Evolutionary conservation across 805 yeast species (phyloP).

Genomic region (Spathaspora passalidarum): DNA sequence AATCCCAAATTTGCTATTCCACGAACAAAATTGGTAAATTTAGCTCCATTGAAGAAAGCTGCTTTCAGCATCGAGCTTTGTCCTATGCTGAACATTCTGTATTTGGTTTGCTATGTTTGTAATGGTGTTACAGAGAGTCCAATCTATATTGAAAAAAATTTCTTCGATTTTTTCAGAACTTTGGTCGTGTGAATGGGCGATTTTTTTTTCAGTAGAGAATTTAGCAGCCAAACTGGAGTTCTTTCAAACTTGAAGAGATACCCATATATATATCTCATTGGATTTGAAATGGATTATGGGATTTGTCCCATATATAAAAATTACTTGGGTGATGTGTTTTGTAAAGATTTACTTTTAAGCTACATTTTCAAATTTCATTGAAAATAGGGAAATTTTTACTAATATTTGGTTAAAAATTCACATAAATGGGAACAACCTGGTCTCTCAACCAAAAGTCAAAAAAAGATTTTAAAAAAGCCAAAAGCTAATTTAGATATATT

Average conservation of each 20-base stretch:
- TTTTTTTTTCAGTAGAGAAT: not conserved
- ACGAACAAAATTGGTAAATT: slow-evolving; percentile 18
- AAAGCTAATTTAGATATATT: too few species aligned
- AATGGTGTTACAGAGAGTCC: not conserved
- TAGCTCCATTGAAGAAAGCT: not conserved
- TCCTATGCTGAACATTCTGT: slow-evolving; percentile 1
- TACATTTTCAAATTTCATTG: too few species aligned
- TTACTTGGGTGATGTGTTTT: too few species aligned
- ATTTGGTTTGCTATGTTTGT: not conserved
- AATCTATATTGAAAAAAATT: not conserved
- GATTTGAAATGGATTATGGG: not conserved
- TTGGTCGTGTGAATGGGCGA: not conserved
- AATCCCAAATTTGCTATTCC: slow-evolving; percentile 48
- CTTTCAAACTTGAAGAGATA: too few species aligned
- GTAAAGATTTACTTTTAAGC: too few species aligned
- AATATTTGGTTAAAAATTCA: too few species aligned
- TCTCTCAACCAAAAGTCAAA: too few species aligned
- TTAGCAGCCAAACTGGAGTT: not conserved
- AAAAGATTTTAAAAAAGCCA: too few species aligned
- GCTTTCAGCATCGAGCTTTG: not conserved
- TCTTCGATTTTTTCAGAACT: not conserved
- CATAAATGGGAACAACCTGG: too few species aligned
- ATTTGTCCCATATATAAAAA: too few species aligned
- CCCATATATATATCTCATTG: too few species aligned
- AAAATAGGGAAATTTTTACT: too few species aligned